Base-by-base conservation (phyloP, 2,329 filamentous ascomycete genomes). In the Fusarium sp. region DNA sequence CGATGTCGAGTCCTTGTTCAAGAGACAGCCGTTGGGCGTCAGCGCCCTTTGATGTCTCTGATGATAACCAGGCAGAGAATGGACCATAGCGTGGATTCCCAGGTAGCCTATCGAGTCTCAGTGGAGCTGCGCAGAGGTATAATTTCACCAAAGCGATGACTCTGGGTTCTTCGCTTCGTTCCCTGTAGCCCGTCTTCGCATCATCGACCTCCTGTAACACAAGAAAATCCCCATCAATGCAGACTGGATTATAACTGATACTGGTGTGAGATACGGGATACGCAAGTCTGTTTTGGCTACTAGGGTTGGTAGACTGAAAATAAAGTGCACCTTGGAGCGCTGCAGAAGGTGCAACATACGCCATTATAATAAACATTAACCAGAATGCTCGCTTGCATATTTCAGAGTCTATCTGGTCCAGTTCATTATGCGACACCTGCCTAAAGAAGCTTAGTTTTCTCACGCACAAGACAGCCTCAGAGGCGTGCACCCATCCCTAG, bases 321-420 rank as follows among this genome's bases (percentile, higher is more conserved):
- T 10, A 10, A 23, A 23, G 8, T 1, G 39, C 39, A 41, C 5
- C 15, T 16, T 1, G 4, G 4, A 41, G 16, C n/a, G 0, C 39
- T 5, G 14, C 39, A 23, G 5, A 23, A 16, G n/a, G 14, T 41
- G 1, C 3, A 10, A 23, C 39, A 23, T 42, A 42, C n/a, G 39
- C n/a, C n/a, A 42, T 42, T 23, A 42, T 42, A 4, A 23, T 23
- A 42, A 42, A 23, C 8, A 42, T 23, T 16, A 42, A 16, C 39
- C 15, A 42, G 10, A 23, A 42, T 42, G 9, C 8, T 42, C n/a
- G 39, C 15, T 42, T 42, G 9, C n/a, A 23, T 10, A 42, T 42
- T 16, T 42, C 39, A 15, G 39, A 42, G n/a, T 42, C n/a, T 42
- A 42, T 42, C 14, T 23, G 5, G 39, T 23, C n/a, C 8, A 41